These are phyloP conservation scores for Trichoderma sp. DNA, from an alignment of 2,329 filamentous ascomycete species.

Conservation along the genomic window DNA sequence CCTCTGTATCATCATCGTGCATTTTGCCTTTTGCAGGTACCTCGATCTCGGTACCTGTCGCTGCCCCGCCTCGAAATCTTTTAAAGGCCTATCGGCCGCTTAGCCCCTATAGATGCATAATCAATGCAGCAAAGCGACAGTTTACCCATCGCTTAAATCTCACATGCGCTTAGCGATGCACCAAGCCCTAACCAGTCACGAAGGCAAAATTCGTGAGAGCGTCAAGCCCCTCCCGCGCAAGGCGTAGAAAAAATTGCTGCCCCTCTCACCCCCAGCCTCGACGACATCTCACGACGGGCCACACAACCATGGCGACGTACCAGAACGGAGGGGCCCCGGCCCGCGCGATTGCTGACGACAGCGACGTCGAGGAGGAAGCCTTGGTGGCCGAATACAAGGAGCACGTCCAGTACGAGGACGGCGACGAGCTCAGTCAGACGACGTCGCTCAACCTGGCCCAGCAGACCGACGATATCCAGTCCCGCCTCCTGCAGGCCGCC, in stretches of 20 bases:
- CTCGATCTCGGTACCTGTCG: background rate
- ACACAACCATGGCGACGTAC: constrained; percentile 60
- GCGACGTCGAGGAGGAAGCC: constrained; percentile 94
- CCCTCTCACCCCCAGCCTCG: constrained; percentile 33
- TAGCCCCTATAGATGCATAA: constrained; percentile 36
- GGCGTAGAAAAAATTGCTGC: constrained; percentile 44
- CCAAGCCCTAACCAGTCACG: constrained; percentile 47
- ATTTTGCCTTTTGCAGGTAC: constrained; percentile 6
- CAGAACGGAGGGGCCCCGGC: constrained; percentile 64
- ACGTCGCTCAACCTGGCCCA: constrained; percentile 70
- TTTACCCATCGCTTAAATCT: constrained; percentile 36
- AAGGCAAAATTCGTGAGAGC: constrained; percentile 41
- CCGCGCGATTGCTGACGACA: constrained; percentile 74
- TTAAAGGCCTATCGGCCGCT: constrained; percentile 31
- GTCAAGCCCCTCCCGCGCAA: constrained; percentile 37
- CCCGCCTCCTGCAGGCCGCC: constrained; percentile 85
- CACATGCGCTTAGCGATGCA: constrained; percentile 40
- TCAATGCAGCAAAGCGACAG: constrained; percentile 37
- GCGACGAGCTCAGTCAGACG: constrained; percentile 77
- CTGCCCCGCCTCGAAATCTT: constrained; percentile 37
- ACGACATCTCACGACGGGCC: constrained; percentile 40
- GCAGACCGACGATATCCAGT: constrained; percentile 89
- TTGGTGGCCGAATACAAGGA: constrained; percentile 95
- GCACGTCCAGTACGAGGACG: constrained; percentile 92
- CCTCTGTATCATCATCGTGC: constrained; percentile 2